Evolutionary conservation across 2,329 filamentous ascomycete genomes (phyloP), one percentile per base, ranked within the genome.

Genomic region (Sporothrix inflata): DNA sequence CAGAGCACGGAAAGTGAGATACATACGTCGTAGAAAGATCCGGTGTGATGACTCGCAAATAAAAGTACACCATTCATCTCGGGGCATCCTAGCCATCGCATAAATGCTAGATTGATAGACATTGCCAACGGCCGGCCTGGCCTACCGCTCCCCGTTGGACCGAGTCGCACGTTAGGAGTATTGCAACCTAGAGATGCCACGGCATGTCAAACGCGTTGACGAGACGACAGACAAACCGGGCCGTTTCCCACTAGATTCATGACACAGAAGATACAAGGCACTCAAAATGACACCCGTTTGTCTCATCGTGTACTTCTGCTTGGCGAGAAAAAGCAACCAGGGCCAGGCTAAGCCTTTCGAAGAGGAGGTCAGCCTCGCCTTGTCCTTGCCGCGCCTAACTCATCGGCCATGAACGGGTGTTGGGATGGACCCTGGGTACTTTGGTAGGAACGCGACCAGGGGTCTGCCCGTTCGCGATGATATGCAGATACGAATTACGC

Each of bases 271-370:
- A 11, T 40, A 65, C 45, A 49, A 27, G 24, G 19, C 47, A 68
- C 24, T 68, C n/a, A 68, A 68, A 40, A 42, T 55, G 65, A 55
- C 65, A 53, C 65, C 47, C 19, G n/a, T 65, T 38, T 68, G 65
- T 55, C 65, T 68, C 65, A 21, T 51, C 40, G 4, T 67, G 65
- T 67, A 16, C 19, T 38, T 51, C 21, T 49, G 65, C 65, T 51
- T 67, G 65, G 45, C 47, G 47, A 68, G 30, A 40, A 49, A 49
- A 53, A 16, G 21, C 61, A 49, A 4, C 61, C 61, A 47, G 57
- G 34, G 6, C 34, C 57, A 63, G 34, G 57, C 57, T 42, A 24
- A 42, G 27, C 53, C 4, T 57, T 57, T 57, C 4, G 21, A 34
- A 16, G 24, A 30, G 24, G 34, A 21, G 3, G 38, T 27, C 60